phyloP scores from a whole-genome alignment of 305 asterid genomes.

The Rubia tinctorum region DNA sequence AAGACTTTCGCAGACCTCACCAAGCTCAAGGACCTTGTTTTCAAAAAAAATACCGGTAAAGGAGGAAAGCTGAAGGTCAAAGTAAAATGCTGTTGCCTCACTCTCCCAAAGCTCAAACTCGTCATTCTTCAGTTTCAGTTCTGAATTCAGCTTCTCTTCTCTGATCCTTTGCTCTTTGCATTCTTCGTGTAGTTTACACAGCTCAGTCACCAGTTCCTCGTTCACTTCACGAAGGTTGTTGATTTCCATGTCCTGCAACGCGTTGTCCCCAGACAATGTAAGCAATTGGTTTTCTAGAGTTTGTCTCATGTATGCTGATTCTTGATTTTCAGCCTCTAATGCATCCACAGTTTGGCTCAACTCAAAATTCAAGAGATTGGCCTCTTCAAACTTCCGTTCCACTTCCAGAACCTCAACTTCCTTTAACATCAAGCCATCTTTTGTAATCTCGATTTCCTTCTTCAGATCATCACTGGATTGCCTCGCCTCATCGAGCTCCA shows the following conservation, averaged over 20 bases:
- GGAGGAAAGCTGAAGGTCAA: conserved; percentile 78
- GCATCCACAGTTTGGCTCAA: conserved; percentile 48
- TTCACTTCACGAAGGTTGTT: conserved; percentile 49
- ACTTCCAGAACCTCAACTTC: conserved; percentile 51
- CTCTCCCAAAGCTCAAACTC: conserved; percentile 81
- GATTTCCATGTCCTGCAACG: conserved; percentile 49
- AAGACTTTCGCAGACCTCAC: conserved; percentile 53
- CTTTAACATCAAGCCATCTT: conserved; percentile 38
- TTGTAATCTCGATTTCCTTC: conserved; percentile 39
- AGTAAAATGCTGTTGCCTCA: conserved; percentile 76
- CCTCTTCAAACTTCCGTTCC: conserved; percentile 48
- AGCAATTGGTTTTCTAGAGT: conserved; percentile 46
- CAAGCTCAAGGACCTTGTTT: conserved; percentile 73
- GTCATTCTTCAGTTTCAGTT: conserved; percentile 52
- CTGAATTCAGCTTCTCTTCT: conserved; percentile 55
- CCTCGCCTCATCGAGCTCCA: conserved; percentile 44
- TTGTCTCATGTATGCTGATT: conserved; percentile 40
- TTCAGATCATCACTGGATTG: conserved; percentile 49
- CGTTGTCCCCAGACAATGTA: conserved; percentile 47
- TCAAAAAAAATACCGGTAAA: conserved; percentile 49
- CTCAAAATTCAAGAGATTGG: conserved; percentile 48
- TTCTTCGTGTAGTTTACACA: conserved; percentile 52
- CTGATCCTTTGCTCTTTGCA: conserved; percentile 42
- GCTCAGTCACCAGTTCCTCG: conserved; percentile 45
- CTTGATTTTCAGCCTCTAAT: conserved; percentile 48